Conservation (phyloP, 2,329 filamentous ascomycete genomes). For the Hirsutella rhossiliensis region DNA sequence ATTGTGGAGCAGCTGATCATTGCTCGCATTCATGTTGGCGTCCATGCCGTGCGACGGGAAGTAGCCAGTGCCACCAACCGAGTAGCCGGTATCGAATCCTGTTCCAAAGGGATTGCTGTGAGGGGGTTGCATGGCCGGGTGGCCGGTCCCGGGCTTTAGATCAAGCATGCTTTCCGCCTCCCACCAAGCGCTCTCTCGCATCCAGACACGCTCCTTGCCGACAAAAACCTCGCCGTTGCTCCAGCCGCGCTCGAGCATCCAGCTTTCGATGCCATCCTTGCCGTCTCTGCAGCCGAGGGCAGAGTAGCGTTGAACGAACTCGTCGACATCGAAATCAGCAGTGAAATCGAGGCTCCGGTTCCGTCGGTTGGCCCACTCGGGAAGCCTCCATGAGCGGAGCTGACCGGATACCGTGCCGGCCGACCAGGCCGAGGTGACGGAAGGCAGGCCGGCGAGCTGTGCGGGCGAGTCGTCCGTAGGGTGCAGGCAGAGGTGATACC, state of each 20-base stretch:
- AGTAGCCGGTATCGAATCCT: slow-evolving; percentile 59
- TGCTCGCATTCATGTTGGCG: slow-evolving; percentile 52
- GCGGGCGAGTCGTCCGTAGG: slow-evolving; percentile 79
- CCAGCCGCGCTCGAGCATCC: slow-evolving; percentile 91
- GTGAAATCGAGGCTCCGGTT: slow-evolving; percentile 91
- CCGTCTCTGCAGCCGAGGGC: slow-evolving; percentile 80
- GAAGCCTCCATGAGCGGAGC: slow-evolving; percentile 81
- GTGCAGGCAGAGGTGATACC: slow-evolving; percentile 89
- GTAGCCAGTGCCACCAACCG: slow-evolving; percentile 54
- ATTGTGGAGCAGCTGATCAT: slow-evolving; percentile 57
- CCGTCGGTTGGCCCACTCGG: slow-evolving; percentile 92
- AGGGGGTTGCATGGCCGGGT: slow-evolving; percentile 13
- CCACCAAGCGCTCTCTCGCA: slow-evolving; percentile 92
- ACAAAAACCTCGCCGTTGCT: slow-evolving; percentile 94
- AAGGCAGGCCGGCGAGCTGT: slow-evolving; percentile 57
- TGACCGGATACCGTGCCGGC: slow-evolving; percentile 87
- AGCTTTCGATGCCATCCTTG: slow-evolving; percentile 84
- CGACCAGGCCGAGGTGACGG: slow-evolving; percentile 78
- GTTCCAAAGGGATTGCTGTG: slow-evolving; percentile 33
- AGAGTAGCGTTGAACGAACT: slow-evolving; percentile 76
- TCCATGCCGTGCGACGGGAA: slow-evolving; percentile 53
- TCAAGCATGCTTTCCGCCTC: slow-evolving; percentile 95
- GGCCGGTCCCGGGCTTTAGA: slow-evolving; percentile 53
- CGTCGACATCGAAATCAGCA: slow-evolving; percentile 87
- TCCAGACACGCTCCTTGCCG: slow-evolving; percentile 87